Evolutionary conservation across 1,284 basidiomycete species (phyloP), one percentile per base, ranked within the genome.

Genomic region (Ustilago loliicola): DNA sequence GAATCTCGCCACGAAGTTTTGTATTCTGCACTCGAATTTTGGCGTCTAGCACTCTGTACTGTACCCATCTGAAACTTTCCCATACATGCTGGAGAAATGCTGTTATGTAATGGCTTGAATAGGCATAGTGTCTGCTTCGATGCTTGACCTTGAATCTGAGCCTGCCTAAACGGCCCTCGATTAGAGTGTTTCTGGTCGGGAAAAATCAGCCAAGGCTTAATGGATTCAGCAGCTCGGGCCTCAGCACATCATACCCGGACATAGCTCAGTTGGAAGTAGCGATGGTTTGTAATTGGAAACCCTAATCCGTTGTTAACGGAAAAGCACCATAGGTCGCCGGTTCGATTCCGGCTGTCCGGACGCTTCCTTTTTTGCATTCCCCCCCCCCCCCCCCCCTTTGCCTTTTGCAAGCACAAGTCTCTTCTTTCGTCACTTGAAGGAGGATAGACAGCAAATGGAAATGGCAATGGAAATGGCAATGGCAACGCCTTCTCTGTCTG

Each of bases 181-280:
- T n/a, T n/a, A n/a, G n/a, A n/a, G n/a, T n/a, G n/a, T n/a, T n/a
- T n/a, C n/a, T n/a, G n/a, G n/a, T n/a, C n/a, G n/a, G n/a, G n/a
- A n/a, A n/a, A n/a, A n/a, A n/a, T n/a, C n/a, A n/a, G n/a, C n/a
- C n/a, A n/a, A n/a, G n/a, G n/a, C n/a, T n/a, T n/a, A n/a, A n/a
- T n/a, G n/a, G n/a, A n/a, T n/a, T n/a, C n/a, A 34, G 11, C 32
- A 34, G 11, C 11, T 7, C 32, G 5, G 32, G 7, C 32, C 32
- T 34, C 32, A 34, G 11, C 32, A 34, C 25, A 0, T 19, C 1
- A 2, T 52, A 11, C 15, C 73, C 71, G 74, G 74, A 69, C 69
- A 72, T 77, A 77, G 74, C 74, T 77, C 74, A 77, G 74, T 77
- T 77, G 74, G 74, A 77, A 77, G 74, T 69, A 77, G 74, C 74